phyloP scores from a whole-genome alignment of 2,329 filamentous ascomycete species.

The Botrytis cinerea region DNA sequence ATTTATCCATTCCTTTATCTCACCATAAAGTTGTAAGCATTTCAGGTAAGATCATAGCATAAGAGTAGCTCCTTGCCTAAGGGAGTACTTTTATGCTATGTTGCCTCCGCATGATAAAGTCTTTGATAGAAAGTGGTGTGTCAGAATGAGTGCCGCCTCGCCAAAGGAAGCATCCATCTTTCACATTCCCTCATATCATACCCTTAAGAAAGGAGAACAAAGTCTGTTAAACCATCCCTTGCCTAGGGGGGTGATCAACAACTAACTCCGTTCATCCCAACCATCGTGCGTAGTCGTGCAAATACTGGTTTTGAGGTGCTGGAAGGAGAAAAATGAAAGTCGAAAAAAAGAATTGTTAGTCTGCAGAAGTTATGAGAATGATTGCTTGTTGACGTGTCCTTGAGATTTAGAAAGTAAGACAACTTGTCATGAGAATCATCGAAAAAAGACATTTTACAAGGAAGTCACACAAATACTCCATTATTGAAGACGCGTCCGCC shows the following conservation, averaged over 20 bases:
- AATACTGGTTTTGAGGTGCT: background rate
- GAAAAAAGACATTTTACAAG: background rate
- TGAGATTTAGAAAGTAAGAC: background rate
- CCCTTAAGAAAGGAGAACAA: background rate
- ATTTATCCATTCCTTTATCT: background rate
- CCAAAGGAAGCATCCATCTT: background rate
- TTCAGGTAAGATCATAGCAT: background rate
- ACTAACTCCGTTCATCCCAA: background rate
- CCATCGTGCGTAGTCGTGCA: background rate
- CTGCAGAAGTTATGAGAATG: background rate
- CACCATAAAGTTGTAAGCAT: background rate
- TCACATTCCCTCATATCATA: background rate
- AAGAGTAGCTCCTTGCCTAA: background rate
- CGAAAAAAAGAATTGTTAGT: background rate
- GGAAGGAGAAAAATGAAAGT: background rate
- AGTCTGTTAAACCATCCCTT: background rate
- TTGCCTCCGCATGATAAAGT: background rate
- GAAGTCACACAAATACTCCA: background rate
- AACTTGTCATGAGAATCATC: background rate
- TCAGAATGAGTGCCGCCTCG: background rate
- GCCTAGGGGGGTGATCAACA: background rate
- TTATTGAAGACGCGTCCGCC: conserved; percentile 10
- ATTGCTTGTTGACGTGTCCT: background rate
- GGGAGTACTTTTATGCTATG: background rate
- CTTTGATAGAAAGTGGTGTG: background rate